Base-by-base conservation (phyloP, 108 stramenopile species). In the Pseudonitzschia multistriata region DNA sequence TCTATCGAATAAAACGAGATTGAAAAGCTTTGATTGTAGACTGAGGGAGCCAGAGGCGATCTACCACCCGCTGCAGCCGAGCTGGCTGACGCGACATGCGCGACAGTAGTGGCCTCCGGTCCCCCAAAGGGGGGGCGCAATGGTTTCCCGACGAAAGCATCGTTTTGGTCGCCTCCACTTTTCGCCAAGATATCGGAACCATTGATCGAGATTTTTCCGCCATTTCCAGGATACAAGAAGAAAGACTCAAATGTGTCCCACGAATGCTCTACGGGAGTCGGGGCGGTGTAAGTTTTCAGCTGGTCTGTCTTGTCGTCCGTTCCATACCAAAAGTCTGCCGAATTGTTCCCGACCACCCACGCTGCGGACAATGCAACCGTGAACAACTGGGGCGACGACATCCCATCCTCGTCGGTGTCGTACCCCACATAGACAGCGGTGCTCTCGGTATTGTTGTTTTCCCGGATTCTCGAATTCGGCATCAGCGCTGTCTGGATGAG, bases 391-490 rank as follows among this genome's bases (percentile, higher is more conserved):
- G 52, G 13, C 24, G 39, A 63, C 1, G 3, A 13, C 15, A 17
- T 45, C 42, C 15, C 42, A 13, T 17, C 8, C 10, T 42, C 17
- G 10, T 48, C 64, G 33, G 37, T 6, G 10, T 42, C 53, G 22
- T 57, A 30, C 11, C 57, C 76, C 36, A 68, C 66, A 66, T 39
- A 54, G 2, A 25, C 63, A 52, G n/a, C 70, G 6, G 33, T 72
- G 36, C 22, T 53, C 28, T 13, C 19, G 21, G 19, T 27, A 14
- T 13, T 27, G 10, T 1, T 37, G 49, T 24, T 42, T 24, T 28
- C 17, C 21, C 77, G 66, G n/a, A 72, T 36, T n/a, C 71, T 54
- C 19, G 77, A 67, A 61, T 39, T 67, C 13, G 77, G 71, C 49
- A 29, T 31, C 21, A 79, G 49, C 10, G 74, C 68, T 14, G 55